These are phyloP conservation scores for Ophiosphaerella herpotricha DNA, from an alignment of 2,329 filamentous ascomycete species.

Conservation along the genomic window DNA sequence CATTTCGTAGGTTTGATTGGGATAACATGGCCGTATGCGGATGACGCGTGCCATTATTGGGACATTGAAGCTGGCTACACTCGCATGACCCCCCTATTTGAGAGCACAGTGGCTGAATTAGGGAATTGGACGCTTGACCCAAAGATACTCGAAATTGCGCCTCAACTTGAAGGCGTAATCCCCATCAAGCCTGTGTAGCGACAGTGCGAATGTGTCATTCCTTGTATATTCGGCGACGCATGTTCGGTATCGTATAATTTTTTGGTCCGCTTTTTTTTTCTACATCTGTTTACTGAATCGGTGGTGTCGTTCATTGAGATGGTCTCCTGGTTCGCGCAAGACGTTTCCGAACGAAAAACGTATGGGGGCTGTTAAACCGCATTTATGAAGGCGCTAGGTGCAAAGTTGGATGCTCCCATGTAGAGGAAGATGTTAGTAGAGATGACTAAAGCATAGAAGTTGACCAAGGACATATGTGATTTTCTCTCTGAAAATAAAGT, in stretches of 20 bases:
- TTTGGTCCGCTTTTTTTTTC: no score
- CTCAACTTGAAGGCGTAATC: constrained; percentile 38
- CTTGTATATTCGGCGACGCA: no score
- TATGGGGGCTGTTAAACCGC: constrained; percentile 3
- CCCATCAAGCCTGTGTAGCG: constrained; percentile 23
- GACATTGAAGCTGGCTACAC: constrained; percentile 42
- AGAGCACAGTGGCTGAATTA: constrained; percentile 37
- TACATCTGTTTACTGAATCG: no score
- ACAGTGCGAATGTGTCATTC: neutral
- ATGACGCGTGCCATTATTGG: constrained; percentile 45
- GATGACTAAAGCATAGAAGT: constrained; percentile 1
- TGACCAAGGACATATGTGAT: neutral
- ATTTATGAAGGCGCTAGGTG: constrained; percentile 1
- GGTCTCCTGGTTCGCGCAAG: no score
- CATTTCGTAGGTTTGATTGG: constrained; percentile 36
- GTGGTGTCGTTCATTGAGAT: no score
- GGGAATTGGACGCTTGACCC: constrained; percentile 42
- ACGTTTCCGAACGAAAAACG: neutral
- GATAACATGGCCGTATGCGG: constrained; percentile 41
- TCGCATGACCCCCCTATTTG: constrained; percentile 40
- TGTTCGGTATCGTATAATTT: no score
- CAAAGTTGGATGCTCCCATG: neutral
- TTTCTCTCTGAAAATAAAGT: neutral
- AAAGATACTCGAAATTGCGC: constrained; percentile 40
- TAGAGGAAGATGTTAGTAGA: neutral